These are phyloP conservation scores for Geotrichum australiense DNA, from an alignment of 1,139 yeast species.

Conservation along the genomic window DNA sequence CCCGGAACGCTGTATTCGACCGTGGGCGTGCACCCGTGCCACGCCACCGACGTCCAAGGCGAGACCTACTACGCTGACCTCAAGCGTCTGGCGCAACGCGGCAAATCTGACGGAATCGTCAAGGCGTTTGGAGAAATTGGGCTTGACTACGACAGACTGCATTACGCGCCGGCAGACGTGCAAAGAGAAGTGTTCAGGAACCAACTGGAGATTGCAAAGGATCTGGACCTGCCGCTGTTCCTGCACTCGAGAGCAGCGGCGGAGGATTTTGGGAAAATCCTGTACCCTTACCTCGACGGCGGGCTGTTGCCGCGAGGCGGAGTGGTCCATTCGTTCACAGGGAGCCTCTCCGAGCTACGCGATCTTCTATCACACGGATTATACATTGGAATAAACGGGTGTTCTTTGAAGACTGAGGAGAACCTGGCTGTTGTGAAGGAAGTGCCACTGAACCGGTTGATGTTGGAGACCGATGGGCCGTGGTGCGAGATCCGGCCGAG, in stretches of 20 bases:
- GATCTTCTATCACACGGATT: conserved; percentile 53
- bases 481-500: conserved; percentile 93
- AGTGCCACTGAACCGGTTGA: conserved; percentile 60
- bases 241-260: conserved; percentile 87
- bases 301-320: conserved; percentile 43
- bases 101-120: conserved; percentile 39
- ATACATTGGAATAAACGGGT: conserved; percentile 82
- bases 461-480: conserved; percentile 95
- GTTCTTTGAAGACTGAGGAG: conserved; percentile 75
- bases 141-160: conserved; percentile 82
- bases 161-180: conserved; percentile 59
- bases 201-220: conserved; percentile 60
- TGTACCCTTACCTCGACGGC: conserved; percentile 48
- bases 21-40: conserved; percentile 93
- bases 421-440: conserved; percentile 57
- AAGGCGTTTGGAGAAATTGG: conserved; percentile 91
- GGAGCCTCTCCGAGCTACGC: conserved; percentile 54
- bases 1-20: conserved; percentile 47
- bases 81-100: conserved; percentile 43
- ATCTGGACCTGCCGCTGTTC: conserved; percentile 62
- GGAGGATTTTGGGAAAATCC: conserved; percentile 61
- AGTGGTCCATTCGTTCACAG: conserved; percentile 94
- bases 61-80: conserved; percentile 43
- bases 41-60: conserved; percentile 57
- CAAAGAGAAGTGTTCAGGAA: conserved; percentile 61